phyloP scores from a whole-genome alignment of 1,284 basidiomycete genomes.

The Apiotrichum siamense region DNA sequence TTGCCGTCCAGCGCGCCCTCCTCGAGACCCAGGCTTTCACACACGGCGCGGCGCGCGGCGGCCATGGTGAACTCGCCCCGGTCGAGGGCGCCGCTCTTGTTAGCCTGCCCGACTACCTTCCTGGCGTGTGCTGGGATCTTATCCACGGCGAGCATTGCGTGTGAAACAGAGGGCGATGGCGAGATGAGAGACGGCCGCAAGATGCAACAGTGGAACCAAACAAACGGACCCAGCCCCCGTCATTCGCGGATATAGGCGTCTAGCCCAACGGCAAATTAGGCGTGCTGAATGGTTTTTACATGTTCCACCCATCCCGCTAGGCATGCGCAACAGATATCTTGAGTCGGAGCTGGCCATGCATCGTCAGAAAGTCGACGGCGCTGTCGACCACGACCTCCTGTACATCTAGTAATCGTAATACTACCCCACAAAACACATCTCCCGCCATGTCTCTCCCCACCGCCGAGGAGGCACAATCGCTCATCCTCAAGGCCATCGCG shows the following conservation, averaged over 20 bases:
- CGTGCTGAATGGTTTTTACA: too few species aligned
- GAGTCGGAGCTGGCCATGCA: too few species aligned
- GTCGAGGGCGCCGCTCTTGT: constrained; percentile 26
- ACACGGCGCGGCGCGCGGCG: constrained; percentile 21
- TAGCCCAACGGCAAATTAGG: too few species aligned
- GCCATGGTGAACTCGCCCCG: constrained; percentile 29
- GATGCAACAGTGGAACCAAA: too few species aligned
- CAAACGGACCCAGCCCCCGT: too few species aligned
- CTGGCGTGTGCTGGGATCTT: constrained; percentile 1
- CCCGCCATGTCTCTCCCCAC: constrained; percentile 21
- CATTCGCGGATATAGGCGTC: too few species aligned
- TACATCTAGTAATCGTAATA: too few species aligned
- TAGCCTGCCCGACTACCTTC: constrained; percentile 20
- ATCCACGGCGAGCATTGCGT: background rate
- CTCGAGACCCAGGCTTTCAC: constrained; percentile 24
- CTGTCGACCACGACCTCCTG: background rate
- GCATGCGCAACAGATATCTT: too few species aligned
- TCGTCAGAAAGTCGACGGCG: background rate
- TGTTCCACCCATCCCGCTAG: too few species aligned
- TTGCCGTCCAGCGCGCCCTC: constrained; percentile 18
- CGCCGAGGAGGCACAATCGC: constrained; percentile 65
- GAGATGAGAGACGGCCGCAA: too few species aligned
- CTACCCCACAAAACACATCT: background rate
- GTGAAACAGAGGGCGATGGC: too few species aligned
- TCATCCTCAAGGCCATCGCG: constrained; percentile 68